phyloP scores from a whole-genome alignment of 306 rosid species.

The Gillenia trifoliata region DNA sequence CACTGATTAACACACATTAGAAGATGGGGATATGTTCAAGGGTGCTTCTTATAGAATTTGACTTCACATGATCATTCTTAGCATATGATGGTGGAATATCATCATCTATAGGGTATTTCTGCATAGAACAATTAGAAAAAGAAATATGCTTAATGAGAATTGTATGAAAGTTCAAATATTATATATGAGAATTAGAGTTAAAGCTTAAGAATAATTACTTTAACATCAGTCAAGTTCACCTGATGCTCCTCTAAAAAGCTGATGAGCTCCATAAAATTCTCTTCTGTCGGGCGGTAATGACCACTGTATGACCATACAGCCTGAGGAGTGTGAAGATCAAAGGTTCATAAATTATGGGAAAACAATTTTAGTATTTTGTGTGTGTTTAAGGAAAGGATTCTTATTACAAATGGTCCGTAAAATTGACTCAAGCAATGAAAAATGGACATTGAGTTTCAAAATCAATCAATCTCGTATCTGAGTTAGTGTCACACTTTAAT shows the following conservation, averaged over 20 bases:
- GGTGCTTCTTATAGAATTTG: background rate
- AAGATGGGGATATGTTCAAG: background rate
- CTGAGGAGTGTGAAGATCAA: conserved; percentile 30
- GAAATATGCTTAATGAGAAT: background rate
- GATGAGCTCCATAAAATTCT: conserved; percentile 60
- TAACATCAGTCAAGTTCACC: conserved; percentile 61
- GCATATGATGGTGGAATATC: conserved; percentile 42
- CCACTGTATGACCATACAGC: conserved; percentile 93
- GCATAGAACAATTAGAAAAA: conserved; percentile 4
- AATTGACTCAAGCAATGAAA: no score
- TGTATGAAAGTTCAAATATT: background rate
- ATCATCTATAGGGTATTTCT: conserved; percentile 62
- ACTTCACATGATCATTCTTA: background rate
- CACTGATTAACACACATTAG: background rate
- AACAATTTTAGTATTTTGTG: background rate
- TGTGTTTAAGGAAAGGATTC: background rate
- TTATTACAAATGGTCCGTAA: no score
- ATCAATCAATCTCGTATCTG: no score
- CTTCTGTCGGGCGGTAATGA: conserved; percentile 66
- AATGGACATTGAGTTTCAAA: no score
- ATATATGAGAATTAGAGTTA: background rate
- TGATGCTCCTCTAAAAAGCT: conserved; percentile 50
- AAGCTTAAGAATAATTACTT: conserved; percentile 31
- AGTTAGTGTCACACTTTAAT: no score
- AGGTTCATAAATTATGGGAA: conserved; percentile 4